A percentile compares a stretch with the other conserved stretches of the same genome.
Conservation (phyloP, 2,329 filamentous ascomycete genomes). For the Tolypocladium album region DNA sequence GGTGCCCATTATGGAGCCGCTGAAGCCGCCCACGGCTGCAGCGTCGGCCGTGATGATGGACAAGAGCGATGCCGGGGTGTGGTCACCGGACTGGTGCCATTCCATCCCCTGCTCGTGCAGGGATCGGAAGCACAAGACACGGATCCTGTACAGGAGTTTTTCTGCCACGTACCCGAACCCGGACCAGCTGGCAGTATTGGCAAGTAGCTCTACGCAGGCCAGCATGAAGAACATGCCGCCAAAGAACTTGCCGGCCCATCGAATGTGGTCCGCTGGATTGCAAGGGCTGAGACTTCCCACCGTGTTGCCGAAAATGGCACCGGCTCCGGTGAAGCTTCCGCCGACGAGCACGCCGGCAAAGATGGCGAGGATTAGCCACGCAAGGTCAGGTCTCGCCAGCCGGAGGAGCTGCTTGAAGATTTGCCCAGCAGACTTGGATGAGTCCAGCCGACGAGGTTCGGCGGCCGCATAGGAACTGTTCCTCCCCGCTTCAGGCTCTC, state of each 20-base stretch:
- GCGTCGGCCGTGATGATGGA: constrained; percentile 61
- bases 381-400: constrained; percentile 26
- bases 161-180: constrained; percentile 43
- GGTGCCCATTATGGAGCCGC: constrained; percentile 59
- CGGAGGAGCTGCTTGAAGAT: constrained; percentile 25
- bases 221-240: constrained; percentile 46
- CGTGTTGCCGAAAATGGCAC: constrained; percentile 36
- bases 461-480: constrained; percentile 6
- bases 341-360: constrained; percentile 43
- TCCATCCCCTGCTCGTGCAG: constrained; percentile 56
- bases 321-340: constrained; percentile 39
- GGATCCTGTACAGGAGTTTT: constrained; percentile 51
- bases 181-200: constrained; percentile 46
- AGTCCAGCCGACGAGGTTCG: constrained; percentile 20
- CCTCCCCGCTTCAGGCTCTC: constrained; percentile 20
- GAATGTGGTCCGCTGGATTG: constrained; percentile 25
- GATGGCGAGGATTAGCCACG: constrained; percentile 28
- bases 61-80: constrained; percentile 51
- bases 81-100: constrained; percentile 58
- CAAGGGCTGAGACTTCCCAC: constrained; percentile 35
- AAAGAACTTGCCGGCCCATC: constrained; percentile 33
- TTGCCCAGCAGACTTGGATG: constrained; percentile 26
- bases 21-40: constrained; percentile 55
- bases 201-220: constrained; percentile 33
- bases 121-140: constrained; percentile 53